Evolutionary conservation across 2,329 filamentous ascomycete species (phyloP).

Genomic region (Thielaviopsis punctulata): DNA sequence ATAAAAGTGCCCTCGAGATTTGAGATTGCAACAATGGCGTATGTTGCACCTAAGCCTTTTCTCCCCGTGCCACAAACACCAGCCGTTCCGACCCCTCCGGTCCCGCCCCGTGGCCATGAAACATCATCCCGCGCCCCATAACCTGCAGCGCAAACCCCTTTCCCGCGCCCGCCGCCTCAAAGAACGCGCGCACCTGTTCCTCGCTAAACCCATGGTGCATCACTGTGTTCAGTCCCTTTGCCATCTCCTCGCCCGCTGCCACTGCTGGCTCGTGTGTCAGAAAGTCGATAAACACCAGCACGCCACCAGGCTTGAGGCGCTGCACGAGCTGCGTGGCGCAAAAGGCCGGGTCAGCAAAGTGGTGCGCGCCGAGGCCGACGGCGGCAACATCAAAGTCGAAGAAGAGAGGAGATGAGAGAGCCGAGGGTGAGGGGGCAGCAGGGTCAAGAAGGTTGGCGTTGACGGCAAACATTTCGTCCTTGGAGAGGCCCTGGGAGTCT

Average conservation of each 20-base stretch:
- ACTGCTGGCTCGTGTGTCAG: constrained; percentile 31
- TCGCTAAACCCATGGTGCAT: constrained; percentile 49
- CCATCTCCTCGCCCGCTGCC: constrained; percentile 15
- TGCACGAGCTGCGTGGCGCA: constrained; percentile 41
- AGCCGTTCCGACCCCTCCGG: constrained; percentile 24
- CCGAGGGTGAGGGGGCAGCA: constrained; percentile 29
- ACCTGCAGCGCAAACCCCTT: constrained; percentile 39
- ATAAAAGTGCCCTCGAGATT: too few species aligned
- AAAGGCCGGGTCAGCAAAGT: constrained; percentile 46
- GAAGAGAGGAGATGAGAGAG: constrained; percentile 44
- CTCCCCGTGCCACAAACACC: constrained; percentile 20
- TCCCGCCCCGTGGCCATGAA: constrained; percentile 21
- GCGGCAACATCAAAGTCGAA: constrained; percentile 51
- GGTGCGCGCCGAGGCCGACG: constrained; percentile 47
- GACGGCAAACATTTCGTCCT: constrained; percentile 36
- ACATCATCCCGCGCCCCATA: constrained; percentile 32
- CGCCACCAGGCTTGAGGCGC: constrained; percentile 47
- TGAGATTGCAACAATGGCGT: too few species aligned
- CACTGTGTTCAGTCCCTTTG: constrained; percentile 22
- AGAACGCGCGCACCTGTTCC: constrained; percentile 40
- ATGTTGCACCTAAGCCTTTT: constrained; percentile 3
- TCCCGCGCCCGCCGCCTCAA: constrained; percentile 42
- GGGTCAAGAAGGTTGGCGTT: constrained; percentile 39
- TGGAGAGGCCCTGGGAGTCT: constrained; percentile 28
- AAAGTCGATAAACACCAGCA: constrained; percentile 52